Base-by-base conservation (phyloP, 129 eudicot genomes). In the Smallanthus sonchifolius region DNA sequence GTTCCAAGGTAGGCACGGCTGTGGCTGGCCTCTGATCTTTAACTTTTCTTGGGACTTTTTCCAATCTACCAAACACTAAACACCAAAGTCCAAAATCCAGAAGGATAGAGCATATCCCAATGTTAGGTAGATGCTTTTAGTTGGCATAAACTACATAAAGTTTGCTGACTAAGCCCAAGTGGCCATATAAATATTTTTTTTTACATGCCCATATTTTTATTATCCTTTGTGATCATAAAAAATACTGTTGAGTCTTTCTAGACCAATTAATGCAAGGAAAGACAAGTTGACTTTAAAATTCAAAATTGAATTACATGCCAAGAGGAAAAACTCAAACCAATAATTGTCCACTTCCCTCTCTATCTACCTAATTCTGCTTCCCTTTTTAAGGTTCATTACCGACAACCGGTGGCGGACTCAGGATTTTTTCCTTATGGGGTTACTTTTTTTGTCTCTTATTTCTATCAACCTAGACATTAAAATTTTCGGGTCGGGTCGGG, bases 41-140 rank as follows among this genome's bases (percentile, higher is more conserved):
- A 1, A 24, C 30, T 24, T 24, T 24, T 24, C 30, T 24, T 24
- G 0, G 0, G 30, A 24, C 30, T 24, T 24, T 24, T 24, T 1
- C 13, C 64, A 10, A 19, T 52, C 77, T 57, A 61, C 67, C 48
- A 64, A 64, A 49, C 69, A 60, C 57, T 36, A 62, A 74, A 74
- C 62, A 34, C 71, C 17, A 62, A 38, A 75, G 34, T 54, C 67
- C 67, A 66, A 49, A 75, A 59, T 65, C 51, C 7, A 75, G 65
- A 49, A 52, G 73, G 80, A 76, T 40, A 15, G 74, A 66, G 79
- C 67, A 54, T 42, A 67, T 76, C 66, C 37, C 24, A 66, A 3
- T 54, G 24, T 37, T 54, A 20, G 65, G 80, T 54, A 10, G 54
- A 65, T 75, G 64, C 54, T 36, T 65, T 75, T 49, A 75, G 44